Evolutionary conservation across 2,329 filamentous ascomycete genomes (phyloP), one percentile per base, ranked within the genome.

Genomic region (Pseudocercospora musae): DNA sequence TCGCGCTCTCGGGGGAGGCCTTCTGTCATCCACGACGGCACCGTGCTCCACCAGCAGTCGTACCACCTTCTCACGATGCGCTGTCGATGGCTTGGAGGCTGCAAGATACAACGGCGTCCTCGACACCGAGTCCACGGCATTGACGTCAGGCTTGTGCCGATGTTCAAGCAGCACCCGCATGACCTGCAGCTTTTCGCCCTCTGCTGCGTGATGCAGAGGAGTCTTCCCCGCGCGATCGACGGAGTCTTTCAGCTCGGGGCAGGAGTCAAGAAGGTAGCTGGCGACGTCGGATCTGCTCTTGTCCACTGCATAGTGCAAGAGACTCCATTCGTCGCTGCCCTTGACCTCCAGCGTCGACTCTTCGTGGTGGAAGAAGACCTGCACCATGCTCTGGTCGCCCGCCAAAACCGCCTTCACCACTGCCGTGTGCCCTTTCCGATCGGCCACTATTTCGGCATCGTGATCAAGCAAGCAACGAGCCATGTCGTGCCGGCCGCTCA

Each of bases 171-270:
- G 58, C 11, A 62, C 64, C n/a, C 42, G 56, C 4, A 59, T 58
- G 7, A 63, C 59, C 4, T 64, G 58, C 11, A 68, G 49, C 27
- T 48, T 54, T 20, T 60, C 65, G 11, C 33, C 29, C 25, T 70
- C 63, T 11, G 64, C 67, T 46, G 62, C 65, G 25, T 68, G 62
- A 29, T 69, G 67, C 27, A 70, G 56, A 10, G 67, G 59, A 5
- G 68, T 70, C 55, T 65, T 63, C 2, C 67, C 67, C 3, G 55
- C 49, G 23, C 42, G 59, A 46, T 70, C 67, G 21, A 69, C 59
- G 10, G 63, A 42, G 27, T 68, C 64, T 20, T 56, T 59, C 8
- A 70, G 46, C 13, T 68, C 62, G 25, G 63, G 65, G 6, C 52
- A 57, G 4, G 68, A 54, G 27, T 68, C 67, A 1, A 70, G 61